Evolutionary conservation across 2,329 filamentous ascomycete species (phyloP).

Genomic region (Fusarium sp.): DNA sequence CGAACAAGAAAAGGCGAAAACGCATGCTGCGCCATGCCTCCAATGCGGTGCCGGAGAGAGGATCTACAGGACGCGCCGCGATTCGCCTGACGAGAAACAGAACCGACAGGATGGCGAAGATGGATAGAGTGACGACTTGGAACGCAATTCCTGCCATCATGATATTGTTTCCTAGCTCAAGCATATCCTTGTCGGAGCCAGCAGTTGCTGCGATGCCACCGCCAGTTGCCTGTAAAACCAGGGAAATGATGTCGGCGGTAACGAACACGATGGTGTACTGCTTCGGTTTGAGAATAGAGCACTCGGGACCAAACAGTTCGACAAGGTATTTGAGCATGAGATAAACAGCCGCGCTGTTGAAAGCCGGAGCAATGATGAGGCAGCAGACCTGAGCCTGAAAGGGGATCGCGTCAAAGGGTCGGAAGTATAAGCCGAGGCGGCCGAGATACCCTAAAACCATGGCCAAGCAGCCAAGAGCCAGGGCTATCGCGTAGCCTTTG

Average conservation of each 20-base stretch:
- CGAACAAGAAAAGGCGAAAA: not conserved
- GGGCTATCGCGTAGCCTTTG: constrained; percentile 8
- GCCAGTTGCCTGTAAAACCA: not conserved
- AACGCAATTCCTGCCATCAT: not conserved
- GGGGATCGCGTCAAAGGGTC: constrained; percentile 8
- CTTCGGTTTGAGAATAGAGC: not conserved
- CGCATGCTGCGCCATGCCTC: not conserved
- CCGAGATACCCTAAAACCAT: not conserved
- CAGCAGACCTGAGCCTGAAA: constrained; percentile 19
- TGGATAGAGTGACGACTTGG: not conserved
- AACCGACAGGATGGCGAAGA: not conserved
- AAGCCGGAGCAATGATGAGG: constrained; percentile 18
- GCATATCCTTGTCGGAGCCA: not conserved
- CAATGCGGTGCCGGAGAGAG: not conserved
- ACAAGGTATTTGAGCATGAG: constrained; percentile 1
- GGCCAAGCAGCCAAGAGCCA: constrained; percentile 2
- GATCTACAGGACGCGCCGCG: not conserved
- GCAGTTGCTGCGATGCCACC: not conserved
- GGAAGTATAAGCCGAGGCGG: not conserved
- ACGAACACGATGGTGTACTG: not conserved
- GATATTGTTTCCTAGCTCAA: not conserved
- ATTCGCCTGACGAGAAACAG: not conserved
- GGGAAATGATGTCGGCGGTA: not conserved
- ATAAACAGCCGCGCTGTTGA: constrained; percentile 22
- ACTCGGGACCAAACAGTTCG: not conserved